Evolutionary conservation across 495 filamentous ascomycete genomes (phyloP).

Genomic region (Parathielavia appendiculata): DNA sequence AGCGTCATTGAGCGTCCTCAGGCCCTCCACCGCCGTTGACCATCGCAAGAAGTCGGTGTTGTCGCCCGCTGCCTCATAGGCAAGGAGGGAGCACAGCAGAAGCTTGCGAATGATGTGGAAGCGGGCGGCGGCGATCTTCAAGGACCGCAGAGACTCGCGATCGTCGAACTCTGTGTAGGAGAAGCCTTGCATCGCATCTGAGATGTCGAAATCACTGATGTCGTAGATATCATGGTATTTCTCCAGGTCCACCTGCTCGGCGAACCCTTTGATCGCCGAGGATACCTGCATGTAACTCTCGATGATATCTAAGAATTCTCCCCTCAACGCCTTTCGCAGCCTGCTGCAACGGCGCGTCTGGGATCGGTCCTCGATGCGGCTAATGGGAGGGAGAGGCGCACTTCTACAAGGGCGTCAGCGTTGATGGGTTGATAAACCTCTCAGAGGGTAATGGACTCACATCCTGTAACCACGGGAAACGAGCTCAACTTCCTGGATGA

Average conservation of each 20-base stretch:
- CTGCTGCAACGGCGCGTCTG: constrained; percentile 73
- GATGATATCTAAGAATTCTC: constrained; percentile 63
- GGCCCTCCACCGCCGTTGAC: constrained; percentile 70
- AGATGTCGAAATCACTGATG: constrained; percentile 70
- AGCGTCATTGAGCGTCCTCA: constrained; percentile 55
- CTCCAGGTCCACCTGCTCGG: constrained; percentile 72
- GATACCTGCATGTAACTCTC: constrained; percentile 63
- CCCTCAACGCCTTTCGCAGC: constrained; percentile 67
- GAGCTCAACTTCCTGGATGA: constrained; percentile 94
- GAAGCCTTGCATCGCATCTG: constrained; percentile 58
- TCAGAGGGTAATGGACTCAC: constrained; percentile 46
- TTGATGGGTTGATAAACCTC: not conserved
- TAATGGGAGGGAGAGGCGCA: constrained; percentile 78
- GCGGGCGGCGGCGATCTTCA: constrained; percentile 74
- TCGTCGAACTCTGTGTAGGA: constrained; percentile 62
- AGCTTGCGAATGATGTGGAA: constrained; percentile 76
- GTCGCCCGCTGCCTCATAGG: constrained; percentile 79
- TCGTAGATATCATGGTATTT: constrained; percentile 93
- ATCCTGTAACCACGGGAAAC: constrained; percentile 91
- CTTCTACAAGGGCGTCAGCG: constrained; percentile 57
- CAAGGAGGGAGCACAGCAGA: constrained; percentile 78
- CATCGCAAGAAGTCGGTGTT: constrained; percentile 75
- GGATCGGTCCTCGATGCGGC: constrained; percentile 68
- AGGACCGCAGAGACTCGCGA: constrained; percentile 67
- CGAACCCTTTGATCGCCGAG: constrained; percentile 60